Conservation (phyloP, 176 grass and related monocot species). For the Eragrostis nindensis region DNA sequence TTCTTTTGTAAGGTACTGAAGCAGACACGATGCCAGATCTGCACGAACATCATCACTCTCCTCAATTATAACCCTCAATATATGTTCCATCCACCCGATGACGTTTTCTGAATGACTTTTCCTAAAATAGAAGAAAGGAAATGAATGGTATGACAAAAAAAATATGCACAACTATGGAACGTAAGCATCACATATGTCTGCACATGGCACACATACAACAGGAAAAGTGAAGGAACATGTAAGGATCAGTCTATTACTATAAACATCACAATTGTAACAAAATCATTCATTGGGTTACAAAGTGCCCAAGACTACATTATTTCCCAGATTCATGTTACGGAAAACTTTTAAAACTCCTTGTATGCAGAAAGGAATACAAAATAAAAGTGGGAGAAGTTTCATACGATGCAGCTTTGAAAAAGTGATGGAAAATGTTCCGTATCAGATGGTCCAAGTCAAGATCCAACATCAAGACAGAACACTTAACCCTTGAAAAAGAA, state of each 20-base stretch:
- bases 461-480: conserved; percentile 88
- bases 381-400: conserved; percentile 7
- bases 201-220: background rate
- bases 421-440: conserved; percentile 71
- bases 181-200: background rate
- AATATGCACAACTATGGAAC: background rate
- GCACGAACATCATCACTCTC: conserved; percentile 76
- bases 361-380: conserved; percentile 10
- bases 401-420: conserved; percentile 67
- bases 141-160: conserved; percentile 22
- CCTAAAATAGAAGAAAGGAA: conserved; percentile 51
- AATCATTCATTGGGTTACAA: background rate
- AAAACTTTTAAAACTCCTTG: background rate
- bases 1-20: conserved; percentile 65
- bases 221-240: conserved; percentile 23
- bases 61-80: conserved; percentile 75
- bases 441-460: conserved; percentile 79
- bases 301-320: background rate
- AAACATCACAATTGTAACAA: background rate
- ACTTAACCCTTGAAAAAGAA: conserved; percentile 72
- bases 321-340: background rate
- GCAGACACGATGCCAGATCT: conserved; percentile 62
- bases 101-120: conserved; percentile 59
- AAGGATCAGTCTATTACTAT: conserved; percentile 2
- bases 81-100: conserved; percentile 65